A percentile compares a stretch with the other conserved stretches of the same genome.
Conservation (phyloP, 345 rosid species). For the Garcia nutans region DNA sequence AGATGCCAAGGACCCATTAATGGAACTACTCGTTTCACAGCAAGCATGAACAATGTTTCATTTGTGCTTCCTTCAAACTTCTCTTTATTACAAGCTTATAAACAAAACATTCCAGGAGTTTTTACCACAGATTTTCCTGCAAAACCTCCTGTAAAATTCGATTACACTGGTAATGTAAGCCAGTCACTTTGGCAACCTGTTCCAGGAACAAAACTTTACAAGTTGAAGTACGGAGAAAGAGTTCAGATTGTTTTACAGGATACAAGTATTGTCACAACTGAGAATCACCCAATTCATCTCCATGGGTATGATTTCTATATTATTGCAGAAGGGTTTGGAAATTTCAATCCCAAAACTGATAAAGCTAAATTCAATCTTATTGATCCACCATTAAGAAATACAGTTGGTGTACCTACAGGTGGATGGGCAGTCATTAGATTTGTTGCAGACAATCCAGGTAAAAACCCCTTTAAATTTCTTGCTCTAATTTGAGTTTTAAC, state of each 20-base stretch:
- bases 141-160: slow-evolving; percentile 58
- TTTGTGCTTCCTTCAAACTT: slow-evolving; percentile 64
- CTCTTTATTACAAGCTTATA: slow-evolving; percentile 76
- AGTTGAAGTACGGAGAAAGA: slow-evolving; percentile 60
- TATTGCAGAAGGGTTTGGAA: slow-evolving; percentile 81
- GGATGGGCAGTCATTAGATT: slow-evolving; percentile 97
- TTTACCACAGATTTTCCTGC: slow-evolving; percentile 84
- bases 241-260: slow-evolving; percentile 86
- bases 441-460: slow-evolving; percentile 96
- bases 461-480: not conserved
- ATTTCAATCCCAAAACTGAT: slow-evolving; percentile 68
- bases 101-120: slow-evolving; percentile 60
- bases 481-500: too few relatives aligned
- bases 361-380: slow-evolving; percentile 69
- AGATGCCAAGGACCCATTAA: slow-evolving; percentile 76
- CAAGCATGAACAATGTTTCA: slow-evolving; percentile 85
- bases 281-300: slow-evolving; percentile 89
- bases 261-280: slow-evolving; percentile 75
- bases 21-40: slow-evolving; percentile 71
- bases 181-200: slow-evolving; percentile 64
- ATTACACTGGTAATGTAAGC: slow-evolving; percentile 85
- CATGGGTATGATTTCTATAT: slow-evolving; percentile 96
- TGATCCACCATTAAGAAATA: slow-evolving; percentile 92
- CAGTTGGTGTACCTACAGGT: slow-evolving; percentile 65
- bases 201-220: slow-evolving; percentile 64